Base-by-base conservation (phyloP, 2,329 filamentous ascomycete genomes). In the Aureobasidium sp. region DNA sequence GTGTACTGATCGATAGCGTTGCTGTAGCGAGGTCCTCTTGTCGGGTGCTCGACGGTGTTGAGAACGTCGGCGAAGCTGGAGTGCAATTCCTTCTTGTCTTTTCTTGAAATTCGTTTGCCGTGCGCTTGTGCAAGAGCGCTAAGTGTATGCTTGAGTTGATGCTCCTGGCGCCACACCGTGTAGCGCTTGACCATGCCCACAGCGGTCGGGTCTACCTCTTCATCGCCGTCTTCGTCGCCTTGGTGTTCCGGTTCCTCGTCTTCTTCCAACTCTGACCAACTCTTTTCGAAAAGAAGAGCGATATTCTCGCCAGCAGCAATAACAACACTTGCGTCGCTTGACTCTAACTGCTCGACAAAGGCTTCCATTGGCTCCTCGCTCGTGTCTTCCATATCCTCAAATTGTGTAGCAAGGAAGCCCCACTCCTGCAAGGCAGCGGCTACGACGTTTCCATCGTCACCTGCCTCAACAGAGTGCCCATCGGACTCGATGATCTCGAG, bases 301-400 rank as follows among this genome's bases (percentile, higher is more conserved):
- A 96, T 91, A 72, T 90, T 90, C 70, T 88, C 84, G 3, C 88
- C 90, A 0, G 90, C 88, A 3, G 87, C 85, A 50, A 90, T 85
- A 69, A 94, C 90, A 0, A 96, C 89, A 9, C 82, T 78, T 0
- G 85, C 78, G 63, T 91, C 86, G 36, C 80, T 80, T 71, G 88
- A 91, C 64, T 92, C 86, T 20, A 96, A 86, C 74, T 96, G 91
- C 52, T 96, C 91, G 46, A 90, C 86, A 68, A 96, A 91, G 1
- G 87, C 86, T 59, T 94, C 88, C 68, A 94, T 83, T 17, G 89
- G 87, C 32, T 84, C 77, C 66, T 90, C 86, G 36, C 87, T 90
- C 64, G 86, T 81, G 17, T 83, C 82, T 67, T 89, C 85, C 47
- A 91, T 79, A 68, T 93, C 89, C 3, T 91, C 87, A 7, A 93